These are phyloP conservation scores for Chionographis japonica DNA, from an alignment of 106 monocot species.

Conservation along the genomic window DNA sequence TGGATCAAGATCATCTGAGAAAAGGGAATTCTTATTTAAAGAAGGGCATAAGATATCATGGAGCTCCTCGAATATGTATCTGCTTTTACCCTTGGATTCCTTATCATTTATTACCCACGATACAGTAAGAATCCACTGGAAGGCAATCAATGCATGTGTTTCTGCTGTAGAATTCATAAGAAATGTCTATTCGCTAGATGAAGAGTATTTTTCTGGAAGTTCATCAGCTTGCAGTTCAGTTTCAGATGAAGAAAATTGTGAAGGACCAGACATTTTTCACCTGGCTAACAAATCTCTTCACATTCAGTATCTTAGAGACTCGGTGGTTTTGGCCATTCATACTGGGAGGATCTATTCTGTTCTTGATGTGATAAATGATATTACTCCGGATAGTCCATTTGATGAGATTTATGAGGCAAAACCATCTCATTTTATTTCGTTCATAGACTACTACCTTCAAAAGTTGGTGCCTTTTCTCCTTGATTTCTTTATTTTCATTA, in stretches of 20 bases:
- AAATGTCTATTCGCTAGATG: neutral
- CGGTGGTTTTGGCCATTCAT: conserved; percentile 26
- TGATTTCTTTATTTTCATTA: too few relatives aligned
- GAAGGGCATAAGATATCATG: conserved; percentile 8
- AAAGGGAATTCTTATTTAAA: conserved; percentile 27
- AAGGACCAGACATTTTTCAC: neutral
- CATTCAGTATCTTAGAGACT: conserved; percentile 11
- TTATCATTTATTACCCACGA: neutral
- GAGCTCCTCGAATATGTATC: conserved; percentile 28
- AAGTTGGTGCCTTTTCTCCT: conserved; percentile 11
- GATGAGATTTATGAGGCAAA: conserved; percentile 16
- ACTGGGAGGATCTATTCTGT: conserved; percentile 31
- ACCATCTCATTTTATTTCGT: conserved; percentile 7
- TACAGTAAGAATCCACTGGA: conserved; percentile 21
- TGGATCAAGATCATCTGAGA: conserved; percentile 20
- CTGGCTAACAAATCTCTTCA: conserved; percentile 17
- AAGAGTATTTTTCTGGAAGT: neutral
- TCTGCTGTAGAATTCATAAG: conserved; percentile 13
- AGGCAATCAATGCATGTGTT: conserved; percentile 25
- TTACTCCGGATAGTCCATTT: conserved; percentile 26
- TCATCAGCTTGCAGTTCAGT: neutral
- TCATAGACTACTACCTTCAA: conserved; percentile 26
- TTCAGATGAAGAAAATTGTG: conserved; percentile 1
- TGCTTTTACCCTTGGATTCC: conserved; percentile 26
- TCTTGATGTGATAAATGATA: conserved; percentile 11